Conservation (phyloP, 2,329 filamentous ascomycete genomes). For the Huntiella abstrusa region DNA sequence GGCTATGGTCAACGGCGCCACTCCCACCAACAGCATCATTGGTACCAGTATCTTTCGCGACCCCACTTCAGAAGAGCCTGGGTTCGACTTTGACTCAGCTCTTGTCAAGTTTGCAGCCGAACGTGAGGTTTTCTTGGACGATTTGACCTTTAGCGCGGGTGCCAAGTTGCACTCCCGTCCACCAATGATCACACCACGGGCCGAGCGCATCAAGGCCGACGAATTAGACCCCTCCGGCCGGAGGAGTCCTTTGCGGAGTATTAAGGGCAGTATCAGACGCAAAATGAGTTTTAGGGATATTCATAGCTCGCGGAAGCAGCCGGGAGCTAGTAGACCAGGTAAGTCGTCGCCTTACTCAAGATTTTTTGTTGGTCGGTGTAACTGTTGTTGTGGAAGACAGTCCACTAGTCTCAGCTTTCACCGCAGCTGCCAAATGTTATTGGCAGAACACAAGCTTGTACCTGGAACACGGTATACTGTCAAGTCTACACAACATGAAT, state of each 20-base stretch:
- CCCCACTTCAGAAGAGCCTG: constrained; percentile 17
- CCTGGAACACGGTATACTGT: too few species aligned
- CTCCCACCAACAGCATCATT: constrained; percentile 15
- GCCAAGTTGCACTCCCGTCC: constrained; percentile 52
- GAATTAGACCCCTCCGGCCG: constrained; percentile 37
- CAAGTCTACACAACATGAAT: too few species aligned
- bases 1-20: constrained; percentile 7
- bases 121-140: constrained; percentile 80
- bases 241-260: constrained; percentile 37
- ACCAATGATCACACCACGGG: constrained; percentile 57
- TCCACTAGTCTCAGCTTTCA: not conserved
- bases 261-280: constrained; percentile 72
- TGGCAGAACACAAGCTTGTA: too few species aligned
- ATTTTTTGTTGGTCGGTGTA: too few species aligned
- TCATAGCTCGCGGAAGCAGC: constrained; percentile 82
- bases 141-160: constrained; percentile 74
- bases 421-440: too few species aligned
- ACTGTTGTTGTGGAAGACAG: too few species aligned
- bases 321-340: constrained; percentile 57
- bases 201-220: constrained; percentile 64
- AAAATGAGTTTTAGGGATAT: constrained; percentile 88
- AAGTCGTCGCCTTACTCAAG: constrained; percentile 13
- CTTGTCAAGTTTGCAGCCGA: constrained; percentile 91
- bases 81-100: constrained; percentile 87
- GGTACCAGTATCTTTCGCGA: constrained; percentile 21